Percentiles rank a stretch among this genome's conserved stretches.
Evolutionary conservation across 2,329 filamentous ascomycete genomes (phyloP).

Genomic region (Magnaporthiopsis incrustans): DNA sequence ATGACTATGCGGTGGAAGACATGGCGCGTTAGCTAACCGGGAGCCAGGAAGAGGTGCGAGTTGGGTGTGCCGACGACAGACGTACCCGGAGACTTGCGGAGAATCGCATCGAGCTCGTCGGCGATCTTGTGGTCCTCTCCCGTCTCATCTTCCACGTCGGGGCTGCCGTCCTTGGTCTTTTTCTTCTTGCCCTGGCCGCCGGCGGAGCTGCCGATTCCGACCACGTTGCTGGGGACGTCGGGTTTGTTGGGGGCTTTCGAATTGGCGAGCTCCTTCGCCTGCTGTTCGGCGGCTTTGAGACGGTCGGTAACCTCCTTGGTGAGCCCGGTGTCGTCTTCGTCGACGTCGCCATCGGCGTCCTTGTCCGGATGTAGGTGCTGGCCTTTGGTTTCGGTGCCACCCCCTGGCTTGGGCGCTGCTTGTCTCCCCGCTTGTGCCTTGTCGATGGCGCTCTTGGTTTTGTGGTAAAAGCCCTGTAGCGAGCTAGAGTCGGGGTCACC

Average conservation of each 20-base stretch:
- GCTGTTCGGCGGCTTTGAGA: slow-evolving; percentile 59
- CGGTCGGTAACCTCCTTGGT: slow-evolving; percentile 50
- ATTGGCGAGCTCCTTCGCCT: slow-evolving; percentile 61
- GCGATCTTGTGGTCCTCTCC: slow-evolving; percentile 58
- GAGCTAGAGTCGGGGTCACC: slow-evolving; percentile 18
- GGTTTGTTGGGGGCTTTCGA: slow-evolving; percentile 55
- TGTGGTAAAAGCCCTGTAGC: slow-evolving; percentile 50
- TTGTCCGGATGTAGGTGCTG: slow-evolving; percentile 34
- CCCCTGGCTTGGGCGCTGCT: slow-evolving; percentile 29
- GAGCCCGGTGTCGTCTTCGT: slow-evolving; percentile 47
- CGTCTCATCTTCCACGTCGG: slow-evolving; percentile 35
- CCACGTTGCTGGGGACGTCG: slow-evolving; percentile 47
- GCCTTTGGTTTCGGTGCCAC: slow-evolving; percentile 11
- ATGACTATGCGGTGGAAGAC: slow-evolving; percentile 52
- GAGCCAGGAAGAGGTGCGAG: neutral
- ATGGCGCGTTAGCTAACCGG: neutral
- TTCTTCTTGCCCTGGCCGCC: slow-evolving; percentile 38
- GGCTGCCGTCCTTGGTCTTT: slow-evolving; percentile 39
- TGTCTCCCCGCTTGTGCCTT: slow-evolving; percentile 16
- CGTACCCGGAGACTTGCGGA: slow-evolving; percentile 79
- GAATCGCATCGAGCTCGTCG: slow-evolving; percentile 64
- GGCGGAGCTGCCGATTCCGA: slow-evolving; percentile 52
- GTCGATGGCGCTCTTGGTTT: slow-evolving; percentile 49
- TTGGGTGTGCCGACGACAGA: slow-evolving; percentile 11
- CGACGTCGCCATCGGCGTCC: slow-evolving; percentile 46